Base-by-base conservation (phyloP, 1,284 basidiomycete species). In the Ustilago vetiveriae region DNA sequence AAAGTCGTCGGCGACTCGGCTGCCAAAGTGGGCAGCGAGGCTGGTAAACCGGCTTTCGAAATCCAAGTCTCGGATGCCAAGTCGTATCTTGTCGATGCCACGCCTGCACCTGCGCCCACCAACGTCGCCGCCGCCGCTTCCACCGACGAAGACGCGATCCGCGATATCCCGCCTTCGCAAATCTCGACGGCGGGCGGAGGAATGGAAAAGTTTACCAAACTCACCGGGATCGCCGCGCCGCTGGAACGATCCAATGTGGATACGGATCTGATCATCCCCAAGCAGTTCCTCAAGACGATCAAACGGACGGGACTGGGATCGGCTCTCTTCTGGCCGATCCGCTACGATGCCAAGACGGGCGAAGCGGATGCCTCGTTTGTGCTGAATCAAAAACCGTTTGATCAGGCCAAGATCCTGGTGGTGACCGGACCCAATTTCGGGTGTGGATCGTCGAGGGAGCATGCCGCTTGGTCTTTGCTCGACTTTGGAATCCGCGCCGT, bases 271-370 rank as follows among this genome's bases (percentile, higher is more conserved):
- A 80, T 81, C 64, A 80, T 81, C 48, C 78, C 79, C 44, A 78
- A 78, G 58, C 75, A 78, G 59, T 81, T 79, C 65, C 70, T 81
- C 35, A 81, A 81, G 67, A 80, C 76, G 27, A 80, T 81, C 70
- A 79, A 79, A 60, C 75, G 78, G 29, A 78, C 78, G 3, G 79
- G 79, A 27, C 70, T 81, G 9, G 78, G 79, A 22, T 72, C 65
- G 10, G 76, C 76, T 8, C 71, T 80, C 30, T 78, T 81, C 60
- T 78, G 70, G 68, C 73, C 76, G 6, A 47, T 78, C 37, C 73
- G 79, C 22, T 81, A 80, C 64, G 74, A 81, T 46, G 43, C 64
- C 43, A 70, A 76, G 44, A 80, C 75, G 22, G 76, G 76, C 41
- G 68, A 79, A 43, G 64, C 73, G 19, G 45, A 65, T 27, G 53